Evolutionary conservation across 139 green algal genomes (phyloP).

Genomic region (Cymbomonas tetramitiformis): DNA sequence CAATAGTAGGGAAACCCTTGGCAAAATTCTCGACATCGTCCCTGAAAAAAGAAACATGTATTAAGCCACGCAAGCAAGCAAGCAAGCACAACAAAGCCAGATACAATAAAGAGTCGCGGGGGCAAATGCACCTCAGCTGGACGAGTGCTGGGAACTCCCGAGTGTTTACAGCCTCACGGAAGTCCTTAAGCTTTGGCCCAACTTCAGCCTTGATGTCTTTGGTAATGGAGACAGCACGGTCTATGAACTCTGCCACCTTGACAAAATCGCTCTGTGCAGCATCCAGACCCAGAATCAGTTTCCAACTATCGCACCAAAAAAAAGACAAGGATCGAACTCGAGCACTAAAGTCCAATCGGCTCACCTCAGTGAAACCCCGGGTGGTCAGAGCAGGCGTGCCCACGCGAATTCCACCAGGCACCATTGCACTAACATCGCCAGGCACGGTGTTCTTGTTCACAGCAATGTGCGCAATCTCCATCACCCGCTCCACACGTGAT

Average conservation of each 20-base stretch:
- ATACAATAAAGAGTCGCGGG: too few relatives aligned
- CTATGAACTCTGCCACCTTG: constrained; percentile 80
- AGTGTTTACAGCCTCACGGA: constrained; percentile 44
- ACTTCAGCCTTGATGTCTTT: constrained; percentile 47
- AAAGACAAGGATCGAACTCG: too few relatives aligned
- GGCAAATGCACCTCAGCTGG: neutral
- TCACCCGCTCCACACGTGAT: constrained; percentile 65
- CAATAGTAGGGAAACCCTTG: constrained; percentile 84
- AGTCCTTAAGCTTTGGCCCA: constrained; percentile 88
- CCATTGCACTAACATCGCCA: constrained; percentile 39
- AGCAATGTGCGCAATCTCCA: constrained; percentile 93
- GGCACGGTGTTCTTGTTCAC: constrained; percentile 99
- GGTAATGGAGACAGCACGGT: constrained; percentile 43
- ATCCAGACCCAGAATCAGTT: too few relatives aligned
- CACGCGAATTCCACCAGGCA: constrained; percentile 81
- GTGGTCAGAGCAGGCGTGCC: constrained; percentile 39
- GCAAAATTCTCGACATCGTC: constrained; percentile 79
- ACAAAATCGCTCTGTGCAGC: constrained; percentile 42
- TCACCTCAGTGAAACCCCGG: constrained; percentile 35
- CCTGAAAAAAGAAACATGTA: too few relatives aligned
- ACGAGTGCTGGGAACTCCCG: constrained; percentile 22
- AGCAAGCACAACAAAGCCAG: too few relatives aligned
- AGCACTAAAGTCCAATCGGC: too few relatives aligned
- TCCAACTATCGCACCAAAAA: too few relatives aligned
- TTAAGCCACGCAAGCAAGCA: too few relatives aligned